These are phyloP conservation scores for Xylaria sp. DNA, from an alignment of 2,329 filamentous ascomycete genomes.

Conservation along the genomic window DNA sequence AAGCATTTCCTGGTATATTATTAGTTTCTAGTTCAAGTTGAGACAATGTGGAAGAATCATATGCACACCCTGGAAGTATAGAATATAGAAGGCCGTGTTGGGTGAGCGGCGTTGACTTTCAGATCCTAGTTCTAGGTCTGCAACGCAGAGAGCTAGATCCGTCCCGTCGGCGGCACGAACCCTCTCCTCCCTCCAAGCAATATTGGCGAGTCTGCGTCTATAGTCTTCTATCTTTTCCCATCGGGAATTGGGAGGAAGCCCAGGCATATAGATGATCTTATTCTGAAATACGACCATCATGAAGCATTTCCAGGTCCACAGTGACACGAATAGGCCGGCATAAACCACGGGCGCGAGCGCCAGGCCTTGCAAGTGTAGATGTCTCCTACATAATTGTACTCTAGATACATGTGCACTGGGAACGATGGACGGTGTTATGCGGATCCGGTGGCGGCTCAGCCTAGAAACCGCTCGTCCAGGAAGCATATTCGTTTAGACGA, in stretches of 20 bases:
- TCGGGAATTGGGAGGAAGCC: conserved; percentile 76
- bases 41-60: conserved; percentile 42
- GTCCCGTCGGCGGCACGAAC: conserved; percentile 73
- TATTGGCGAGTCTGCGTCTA: conserved; percentile 65
- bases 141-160: conserved; percentile 59
- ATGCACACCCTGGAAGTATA: conserved; percentile 66
- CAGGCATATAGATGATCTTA: conserved; percentile 84
- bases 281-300: conserved; percentile 84
- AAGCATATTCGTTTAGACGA: conserved; percentile 34
- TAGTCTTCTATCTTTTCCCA: conserved; percentile 75
- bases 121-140: conserved; percentile 46
- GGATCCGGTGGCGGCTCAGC: conserved; percentile 35
- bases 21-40: conserved; percentile 36
- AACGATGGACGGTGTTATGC: conserved; percentile 26
- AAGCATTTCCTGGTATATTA: conserved; percentile 64
- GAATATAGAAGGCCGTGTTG: conserved; percentile 60
- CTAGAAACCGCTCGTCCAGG: conserved; percentile 33
- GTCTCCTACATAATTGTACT: conserved; percentile 44
- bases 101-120: conserved; percentile 30
- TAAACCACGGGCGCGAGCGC: conserved; percentile 76
- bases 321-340: conserved; percentile 69
- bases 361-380: conserved; percentile 54
- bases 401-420: conserved; percentile 40
- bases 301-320: conserved; percentile 75
- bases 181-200: conserved; percentile 74